Base-by-base conservation (phyloP, 2,329 filamentous ascomycete genomes). In the Penicillium expansum region DNA sequence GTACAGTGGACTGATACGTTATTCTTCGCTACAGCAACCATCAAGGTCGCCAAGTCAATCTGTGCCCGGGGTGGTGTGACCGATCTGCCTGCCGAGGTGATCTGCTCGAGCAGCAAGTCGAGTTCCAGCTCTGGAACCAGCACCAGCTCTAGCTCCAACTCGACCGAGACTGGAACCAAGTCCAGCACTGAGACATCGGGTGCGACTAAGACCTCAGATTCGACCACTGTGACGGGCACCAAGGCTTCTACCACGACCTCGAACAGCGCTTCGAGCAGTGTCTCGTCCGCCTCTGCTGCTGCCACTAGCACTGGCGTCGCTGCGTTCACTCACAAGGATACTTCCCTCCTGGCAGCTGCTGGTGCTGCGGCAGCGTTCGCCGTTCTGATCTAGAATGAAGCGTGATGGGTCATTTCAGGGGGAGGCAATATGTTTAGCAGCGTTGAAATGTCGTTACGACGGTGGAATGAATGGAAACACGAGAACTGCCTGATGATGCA, bases 41-140 rank as follows among this genome's bases (percentile, higher is more conserved):
- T 76, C 52, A 56, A 70, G 33, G 72, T 67, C 57, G 74, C 75
- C 49, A 64, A 71, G 51, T 63, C 67, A 20, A 71, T 78, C 65
- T 79, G 76, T 64, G 67, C 67, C 30, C 65, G 67, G 33, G 74
- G 65, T 11, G 74, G 74, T 30, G 67, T 76, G 48, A 73, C 63
- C 32, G 63, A 71, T 48, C 62, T 77, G 24, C 74, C 74, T 55
- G 55, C 63, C 48, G 56, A 65, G 32, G 69, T 71, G 27, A 65
- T 60, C 52, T 76, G 74, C 60, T 54, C 53, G 10, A 55, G 38
- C 53, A 49, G 49, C 39, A 37, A 32, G 11, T 52, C 43, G 4
- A 48, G 27, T 11, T 43, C 53, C 41, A n/a, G n/a, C n/a, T 56
- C 53, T 18, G n/a, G 30, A 8, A 27, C 53, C 20, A 37, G 35